Base-by-base conservation (phyloP, 768 basidiomycete species). In the Hortiboletus campestris region DNA sequence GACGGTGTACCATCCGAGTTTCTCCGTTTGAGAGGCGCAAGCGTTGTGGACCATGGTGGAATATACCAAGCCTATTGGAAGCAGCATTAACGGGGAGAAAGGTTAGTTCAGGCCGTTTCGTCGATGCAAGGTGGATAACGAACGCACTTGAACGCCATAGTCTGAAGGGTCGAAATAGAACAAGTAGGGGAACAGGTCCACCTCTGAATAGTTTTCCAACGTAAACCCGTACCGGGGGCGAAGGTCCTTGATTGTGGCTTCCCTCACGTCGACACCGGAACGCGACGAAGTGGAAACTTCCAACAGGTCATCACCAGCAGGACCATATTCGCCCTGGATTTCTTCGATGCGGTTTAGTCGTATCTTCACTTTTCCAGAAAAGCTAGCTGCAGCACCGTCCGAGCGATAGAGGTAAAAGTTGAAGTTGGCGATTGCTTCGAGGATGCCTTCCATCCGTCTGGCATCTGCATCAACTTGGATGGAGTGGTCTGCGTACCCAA, bases 81-180 rank as follows among this genome's bases (percentile, higher is more conserved):
- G 42, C 1, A 8, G n/a, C 46, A 8, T 38, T 0, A 16, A 6
- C 13, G 29, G 5, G 31, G 16, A 14, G 20, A 4, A 48, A 42
- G 35, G 39, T 61, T 2, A 39, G 36, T 43, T 48, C 32, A 6
- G 25, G 6, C 16, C 4, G 3, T 9, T 29, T 25, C 8, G 13
- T 49, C 12, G 10, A 53, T 5, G 16, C 45, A 19, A 8, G 36
- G 14, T 20, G 10, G 12, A 41, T 22, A 19, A 41, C 0, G 9
- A 9, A 63, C 54, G 29, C 6, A 66, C 64, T 10, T 60, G 49
- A 10, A 65, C 7, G 22, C 55, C 42, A 10, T 65, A 66, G 40
- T 66, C 64, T 4, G 53, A 60, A 10, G 64, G 64, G 13, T 65
- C 64, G 22, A 65, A 63, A 34, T 62, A 65, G 55, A 66, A 65